Base-by-base conservation (phyloP, 2,329 filamentous ascomycete genomes). In the Fusarium veterinarium region DNA sequence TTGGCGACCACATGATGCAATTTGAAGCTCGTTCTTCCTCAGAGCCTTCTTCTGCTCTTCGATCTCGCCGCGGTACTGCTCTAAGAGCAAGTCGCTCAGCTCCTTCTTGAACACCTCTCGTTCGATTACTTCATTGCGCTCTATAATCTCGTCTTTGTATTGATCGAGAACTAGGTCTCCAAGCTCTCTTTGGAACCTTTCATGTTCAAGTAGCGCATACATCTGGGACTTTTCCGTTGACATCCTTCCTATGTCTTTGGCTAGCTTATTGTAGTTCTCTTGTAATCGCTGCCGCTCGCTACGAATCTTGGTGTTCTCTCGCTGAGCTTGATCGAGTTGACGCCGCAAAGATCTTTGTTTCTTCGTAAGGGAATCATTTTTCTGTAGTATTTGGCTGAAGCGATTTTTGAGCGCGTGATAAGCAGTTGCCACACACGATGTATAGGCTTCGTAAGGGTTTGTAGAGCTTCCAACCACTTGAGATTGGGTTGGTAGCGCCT, bases 161-260 rank as follows among this genome's bases (percentile, higher is more conserved):
- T 55, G 41, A 20, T 55, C 20, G 20, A 61, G 37, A 44, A 55
- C n/a, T 13, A 61, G 37, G 48, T 61, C 48, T 12, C 59, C 33
- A 20, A 61, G 35, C 31, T 61, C 41, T 33, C 51, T 61, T n/a
- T 55, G 17, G 23, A 61, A 61, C 40, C 28, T 61, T 38, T 61
- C 59, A 5, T 38, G 17, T 17, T 61, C 49, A 16, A 61, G 40
- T 51, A 33, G 40, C 20, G 41, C 49, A 55, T 46, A 55, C 6
- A 61, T 5, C n/a, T 61, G 20, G 41, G 59, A 55, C 41, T 51
- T 52, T 23, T 61, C 40, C 20, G 12, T 40, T 8, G 35, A n/a
- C 3, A 61, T 46, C 19, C 42, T 35, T 16, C 40, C 42, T 38
- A 51, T 16, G 12, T 61, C 59, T 42, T 20, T 61, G 20, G 33